Percentiles rank a stretch among this genome's conserved stretches.
phyloP scores from a whole-genome alignment of 805 yeast species.

The Candida succiphila region DNA sequence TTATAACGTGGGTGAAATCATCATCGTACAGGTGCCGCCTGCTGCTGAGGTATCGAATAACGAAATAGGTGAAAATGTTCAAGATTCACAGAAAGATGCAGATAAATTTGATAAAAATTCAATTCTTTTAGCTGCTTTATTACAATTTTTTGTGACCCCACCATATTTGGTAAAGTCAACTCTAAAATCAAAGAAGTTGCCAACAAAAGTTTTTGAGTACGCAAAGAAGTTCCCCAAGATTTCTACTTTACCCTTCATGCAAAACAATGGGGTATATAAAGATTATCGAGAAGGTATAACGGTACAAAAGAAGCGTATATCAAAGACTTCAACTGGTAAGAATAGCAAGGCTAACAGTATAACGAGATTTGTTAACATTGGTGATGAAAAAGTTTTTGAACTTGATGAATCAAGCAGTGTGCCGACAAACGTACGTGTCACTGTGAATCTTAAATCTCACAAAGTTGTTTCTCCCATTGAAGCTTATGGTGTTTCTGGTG shows the following conservation, averaged over 20 bases:
- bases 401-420: constrained; percentile 48
- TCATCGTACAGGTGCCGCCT: constrained; percentile 46
- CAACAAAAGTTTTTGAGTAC: constrained; percentile 37
- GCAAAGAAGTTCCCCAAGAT: constrained; percentile 68
- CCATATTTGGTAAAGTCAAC: constrained; percentile 62
- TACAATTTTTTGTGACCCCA: constrained; percentile 81
- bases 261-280: constrained; percentile 25
- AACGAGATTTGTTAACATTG: constrained; percentile 74
- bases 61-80: neutral
- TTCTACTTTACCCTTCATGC: constrained; percentile 68
- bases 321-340: constrained; percentile 23
- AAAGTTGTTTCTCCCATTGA: constrained; percentile 60
- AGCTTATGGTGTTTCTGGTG: constrained; percentile 60
- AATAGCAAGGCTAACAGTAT: constrained; percentile 34
- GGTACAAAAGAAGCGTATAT: constrained; percentile 29
- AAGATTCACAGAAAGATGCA: neutral
- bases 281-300: constrained; percentile 57
- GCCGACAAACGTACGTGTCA: constrained; percentile 73
- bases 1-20: constrained; percentile 64
- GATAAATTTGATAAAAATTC: constrained; percentile 20
- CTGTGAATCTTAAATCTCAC: constrained; percentile 55
- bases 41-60: constrained; percentile 8
- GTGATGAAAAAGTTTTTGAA: constrained; percentile 49
- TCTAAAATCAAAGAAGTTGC: constrained; percentile 36
- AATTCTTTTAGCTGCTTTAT: constrained; percentile 51